Conservation (phyloP, 768 basidiomycete species). For the Lactarius tabidus region DNA sequence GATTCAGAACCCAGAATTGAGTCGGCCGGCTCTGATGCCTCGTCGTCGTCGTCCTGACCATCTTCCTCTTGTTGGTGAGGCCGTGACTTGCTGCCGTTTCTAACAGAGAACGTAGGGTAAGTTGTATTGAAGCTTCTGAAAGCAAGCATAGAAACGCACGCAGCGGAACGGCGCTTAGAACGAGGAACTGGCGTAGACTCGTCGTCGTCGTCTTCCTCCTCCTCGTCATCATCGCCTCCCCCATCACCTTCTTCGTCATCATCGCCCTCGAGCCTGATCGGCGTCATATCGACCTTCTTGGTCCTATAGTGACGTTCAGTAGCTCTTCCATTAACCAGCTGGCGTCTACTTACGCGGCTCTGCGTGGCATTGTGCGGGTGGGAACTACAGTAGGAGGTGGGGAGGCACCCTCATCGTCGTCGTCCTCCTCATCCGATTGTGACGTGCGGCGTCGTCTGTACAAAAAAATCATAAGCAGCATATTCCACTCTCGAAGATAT, state of each 20-base stretch:
- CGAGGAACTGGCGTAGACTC: constrained; percentile 24
- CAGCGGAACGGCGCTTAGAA: constrained; percentile 3
- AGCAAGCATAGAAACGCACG: neutral
- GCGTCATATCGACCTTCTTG: constrained; percentile 23
- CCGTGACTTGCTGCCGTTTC: neutral
- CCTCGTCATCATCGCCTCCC: constrained; percentile 27
- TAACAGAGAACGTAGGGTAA: neutral
- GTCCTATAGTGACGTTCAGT: constrained; percentile 27
- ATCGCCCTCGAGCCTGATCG: constrained; percentile 27
- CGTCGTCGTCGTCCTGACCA: neutral
- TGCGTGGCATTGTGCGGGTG: constrained; percentile 51
- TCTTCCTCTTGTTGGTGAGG: neutral
- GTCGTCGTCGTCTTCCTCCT: constrained; percentile 15
- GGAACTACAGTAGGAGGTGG: constrained; percentile 39
- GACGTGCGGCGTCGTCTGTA: constrained; percentile 55
- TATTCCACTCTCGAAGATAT: neutral
- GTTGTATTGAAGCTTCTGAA: neutral
- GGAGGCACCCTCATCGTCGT: constrained; percentile 32
- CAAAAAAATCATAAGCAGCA: neutral
- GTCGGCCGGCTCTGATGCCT: constrained; percentile 14
- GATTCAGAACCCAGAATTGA: constrained; percentile 25
- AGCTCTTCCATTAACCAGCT: constrained; percentile 35
- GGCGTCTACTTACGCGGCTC: constrained; percentile 50
- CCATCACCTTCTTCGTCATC: constrained; percentile 32
- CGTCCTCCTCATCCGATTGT: constrained; percentile 42